These are phyloP conservation scores for Sungouiozyma intestinalis DNA, from an alignment of 805 yeast genomes.

Conservation along the genomic window DNA sequence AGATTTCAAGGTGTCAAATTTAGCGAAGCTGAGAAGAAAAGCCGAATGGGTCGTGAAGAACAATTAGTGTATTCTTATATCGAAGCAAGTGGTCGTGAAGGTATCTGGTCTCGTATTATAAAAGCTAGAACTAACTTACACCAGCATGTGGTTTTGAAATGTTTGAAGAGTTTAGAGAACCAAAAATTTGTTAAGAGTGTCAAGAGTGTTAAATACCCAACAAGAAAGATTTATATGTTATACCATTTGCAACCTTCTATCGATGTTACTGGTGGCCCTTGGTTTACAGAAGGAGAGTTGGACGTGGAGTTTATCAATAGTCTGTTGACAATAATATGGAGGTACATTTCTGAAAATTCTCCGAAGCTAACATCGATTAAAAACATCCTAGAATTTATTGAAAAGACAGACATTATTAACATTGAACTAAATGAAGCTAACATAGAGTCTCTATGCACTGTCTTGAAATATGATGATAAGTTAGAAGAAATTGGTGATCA, in stretches of 20 bases:
- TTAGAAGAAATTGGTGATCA: slow-evolving; percentile 55
- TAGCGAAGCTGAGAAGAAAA: slow-evolving; percentile 66
- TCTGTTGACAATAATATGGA: slow-evolving; percentile 75
- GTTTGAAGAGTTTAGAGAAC: slow-evolving; percentile 67
- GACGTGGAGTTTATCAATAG: slow-evolving; percentile 90
- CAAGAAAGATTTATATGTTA: slow-evolving; percentile 92
- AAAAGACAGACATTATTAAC: slow-evolving; percentile 60
- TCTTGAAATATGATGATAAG: slow-evolving; percentile 76
- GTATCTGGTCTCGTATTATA: slow-evolving; percentile 90
- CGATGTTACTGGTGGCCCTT: slow-evolving; percentile 97
- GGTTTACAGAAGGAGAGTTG: slow-evolving; percentile 94
- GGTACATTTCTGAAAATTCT: slow-evolving; percentile 66
- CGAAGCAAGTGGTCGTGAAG: slow-evolving; percentile 88
- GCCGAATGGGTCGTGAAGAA: slow-evolving; percentile 77
- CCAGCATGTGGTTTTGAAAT: slow-evolving; percentile 79
- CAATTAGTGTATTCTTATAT: slow-evolving; percentile 84
- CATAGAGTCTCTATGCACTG: slow-evolving; percentile 77
- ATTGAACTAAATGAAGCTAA: slow-evolving; percentile 69
- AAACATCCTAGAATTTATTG: slow-evolving; percentile 66
- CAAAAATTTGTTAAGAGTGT: slow-evolving; percentile 81
- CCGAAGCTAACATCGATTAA: slow-evolving; percentile 41
- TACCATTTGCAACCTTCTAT: slow-evolving; percentile 87
- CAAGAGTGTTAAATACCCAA: slow-evolving; percentile 85
- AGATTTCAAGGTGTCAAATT: slow-evolving; percentile 66
- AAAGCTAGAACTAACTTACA: slow-evolving; percentile 82